Conservation (phyloP, 1,139 yeast genomes). For the Zygoascus meyerae region DNA sequence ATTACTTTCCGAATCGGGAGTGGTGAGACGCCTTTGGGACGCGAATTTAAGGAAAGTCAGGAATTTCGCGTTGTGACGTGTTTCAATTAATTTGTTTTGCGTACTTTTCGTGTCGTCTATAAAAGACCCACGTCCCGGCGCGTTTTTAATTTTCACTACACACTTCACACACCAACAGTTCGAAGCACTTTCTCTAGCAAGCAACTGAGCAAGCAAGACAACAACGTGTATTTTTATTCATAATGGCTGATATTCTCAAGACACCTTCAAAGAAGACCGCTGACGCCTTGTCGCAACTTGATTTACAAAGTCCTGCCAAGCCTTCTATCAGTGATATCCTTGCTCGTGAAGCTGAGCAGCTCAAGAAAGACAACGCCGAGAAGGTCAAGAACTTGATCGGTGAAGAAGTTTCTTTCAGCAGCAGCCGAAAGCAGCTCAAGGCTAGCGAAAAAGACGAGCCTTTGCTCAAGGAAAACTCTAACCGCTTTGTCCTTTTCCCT, state of each 20-base stretch:
- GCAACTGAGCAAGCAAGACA: not conserved
- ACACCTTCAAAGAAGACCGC: constrained; percentile 40
- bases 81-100: constrained; percentile 11
- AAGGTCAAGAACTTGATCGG: constrained; percentile 12
- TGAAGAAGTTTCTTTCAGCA: constrained; percentile 14
- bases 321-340: constrained; percentile 14
- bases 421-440: constrained; percentile 44
- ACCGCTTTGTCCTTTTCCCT: constrained; percentile 93
- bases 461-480: constrained; percentile 73
- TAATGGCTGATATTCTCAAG: constrained; percentile 26
- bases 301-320: constrained; percentile 25
- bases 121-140: not conserved
- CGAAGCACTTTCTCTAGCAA: not conserved
- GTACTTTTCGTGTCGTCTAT: constrained; percentile 9
- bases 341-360: constrained; percentile 16
- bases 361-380: constrained; percentile 18
- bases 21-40: constrained; percentile 1
- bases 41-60: constrained; percentile 7
- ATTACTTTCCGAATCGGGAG: too few relatives aligned
- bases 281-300: constrained; percentile 31
- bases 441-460: constrained; percentile 86
- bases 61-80: constrained; percentile 11
- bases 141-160: constrained; percentile 3
- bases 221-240: too few relatives aligned
- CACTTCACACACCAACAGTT: not conserved